Conservation (phyloP, 1,284 basidiomycete species). For the Hemileia vastatrix region DNA sequence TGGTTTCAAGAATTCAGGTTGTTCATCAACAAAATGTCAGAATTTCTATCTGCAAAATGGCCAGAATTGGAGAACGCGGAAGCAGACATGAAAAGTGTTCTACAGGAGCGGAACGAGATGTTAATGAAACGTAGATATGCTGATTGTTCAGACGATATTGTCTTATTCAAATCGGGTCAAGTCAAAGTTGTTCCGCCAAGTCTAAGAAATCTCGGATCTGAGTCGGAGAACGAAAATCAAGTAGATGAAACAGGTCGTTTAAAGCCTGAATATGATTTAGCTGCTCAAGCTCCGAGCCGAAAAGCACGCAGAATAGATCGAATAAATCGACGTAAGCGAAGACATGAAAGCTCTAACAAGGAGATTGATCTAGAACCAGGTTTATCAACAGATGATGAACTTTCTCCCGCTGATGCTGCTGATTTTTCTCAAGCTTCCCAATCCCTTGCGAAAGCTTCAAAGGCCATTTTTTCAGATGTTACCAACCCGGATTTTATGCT, state of each 20-base stretch:
- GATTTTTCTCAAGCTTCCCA: constrained; percentile 62
- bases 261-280: background rate
- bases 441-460: constrained; percentile 52
- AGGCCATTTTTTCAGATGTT: constrained; percentile 65
- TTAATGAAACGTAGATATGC: constrained; percentile 55
- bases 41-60: constrained; percentile 87
- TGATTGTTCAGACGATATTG: constrained; percentile 74
- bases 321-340: constrained; percentile 48
- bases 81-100: constrained; percentile 61
- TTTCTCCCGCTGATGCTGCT: constrained; percentile 56
- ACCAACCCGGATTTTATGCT: constrained; percentile 72
- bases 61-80: constrained; percentile 76
- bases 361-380: constrained; percentile 59
- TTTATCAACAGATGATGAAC: constrained; percentile 70
- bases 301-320: constrained; percentile 31
- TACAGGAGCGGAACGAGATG: constrained; percentile 65
- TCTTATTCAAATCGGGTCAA: constrained; percentile 57
- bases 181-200: constrained; percentile 23
- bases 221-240: constrained; percentile 47
- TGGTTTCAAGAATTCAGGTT: constrained; percentile 78
- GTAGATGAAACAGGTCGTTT: constrained; percentile 56
- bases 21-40: constrained; percentile 76
- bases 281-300: constrained; percentile 35
- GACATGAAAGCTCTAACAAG: constrained; percentile 44
- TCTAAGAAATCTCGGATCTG: constrained; percentile 30